phyloP scores from a whole-genome alignment of 306 rosid genomes.

The Macrotyloma uniflorum region DNA sequence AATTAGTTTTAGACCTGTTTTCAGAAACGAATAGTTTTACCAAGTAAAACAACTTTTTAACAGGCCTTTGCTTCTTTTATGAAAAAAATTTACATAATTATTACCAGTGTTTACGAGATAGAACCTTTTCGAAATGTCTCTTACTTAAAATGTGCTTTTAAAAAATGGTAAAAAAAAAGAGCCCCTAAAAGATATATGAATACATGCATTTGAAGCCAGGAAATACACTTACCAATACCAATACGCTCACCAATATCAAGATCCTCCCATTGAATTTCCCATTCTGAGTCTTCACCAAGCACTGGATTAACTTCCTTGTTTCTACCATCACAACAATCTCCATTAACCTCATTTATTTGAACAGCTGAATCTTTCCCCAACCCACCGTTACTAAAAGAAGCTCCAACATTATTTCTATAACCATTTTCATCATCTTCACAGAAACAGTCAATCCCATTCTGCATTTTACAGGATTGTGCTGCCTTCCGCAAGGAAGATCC shows the following conservation, averaged over 20 bases:
- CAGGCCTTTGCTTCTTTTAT: not conserved
- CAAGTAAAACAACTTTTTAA: not conserved
- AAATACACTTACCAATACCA: slow-evolving; percentile 85
- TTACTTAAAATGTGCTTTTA: no score
- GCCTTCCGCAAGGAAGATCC: slow-evolving; percentile 36
- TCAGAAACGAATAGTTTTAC: not conserved
- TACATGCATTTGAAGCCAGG: slow-evolving; percentile 9
- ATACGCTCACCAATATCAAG: slow-evolving; percentile 97
- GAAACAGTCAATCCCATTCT: slow-evolving; percentile 28
- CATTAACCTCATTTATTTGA: slow-evolving; percentile 46
- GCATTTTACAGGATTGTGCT: slow-evolving; percentile 41
- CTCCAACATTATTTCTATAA: slow-evolving; percentile 42
- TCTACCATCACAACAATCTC: slow-evolving; percentile 47
- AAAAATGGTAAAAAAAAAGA: not conserved
- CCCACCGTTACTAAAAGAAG: slow-evolving; percentile 38
- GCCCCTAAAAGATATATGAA: slow-evolving; percentile 1
- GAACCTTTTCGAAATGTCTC: no score
- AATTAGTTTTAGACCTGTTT: not conserved
- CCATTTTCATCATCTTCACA: slow-evolving; percentile 50
- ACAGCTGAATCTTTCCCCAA: slow-evolving; percentile 46
- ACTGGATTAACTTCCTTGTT: slow-evolving; percentile 56
- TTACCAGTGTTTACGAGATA: not conserved
- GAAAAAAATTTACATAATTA: not conserved
- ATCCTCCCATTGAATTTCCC: slow-evolving; percentile 99
- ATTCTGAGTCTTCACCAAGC: slow-evolving; percentile 76